Base-by-base conservation (phyloP, 352 stramenopile genomes). In the Phytophthora parvispora region DNA sequence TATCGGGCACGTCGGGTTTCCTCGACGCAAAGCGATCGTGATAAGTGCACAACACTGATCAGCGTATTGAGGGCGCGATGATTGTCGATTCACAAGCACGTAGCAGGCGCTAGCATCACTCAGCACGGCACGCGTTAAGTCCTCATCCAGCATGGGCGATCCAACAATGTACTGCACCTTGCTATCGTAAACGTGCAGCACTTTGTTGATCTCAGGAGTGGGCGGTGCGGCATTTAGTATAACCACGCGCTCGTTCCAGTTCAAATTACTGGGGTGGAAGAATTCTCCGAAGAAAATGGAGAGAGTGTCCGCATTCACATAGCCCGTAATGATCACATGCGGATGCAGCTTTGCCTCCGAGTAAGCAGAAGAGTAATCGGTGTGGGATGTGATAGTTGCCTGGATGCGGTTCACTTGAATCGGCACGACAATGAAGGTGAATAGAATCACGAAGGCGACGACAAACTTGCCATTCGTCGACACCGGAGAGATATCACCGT, bases 151-250 rank as follows among this genome's bases (percentile, higher is more conserved):
- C 78, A 96, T 81, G 0, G 89, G 87, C 0, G 81, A 95, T 0
- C 90, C 90, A 24, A 95, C 86, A 25, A 97, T 87, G 56, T 97
- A 97, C 56, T 93, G 88, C 24, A 91, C 84, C 36, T 92, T 94
- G 55, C 77, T 90, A 24, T 94, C 90, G 15, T 93, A 69, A 3
- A 64, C 47, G 50, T 94, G 90, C n/a, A 95, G 67, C 22, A 94
- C 77, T 62, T 91, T 93, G 60, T 90, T 92, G 27, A 95, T 82
- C 20, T 94, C 83, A 13, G 80, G 52, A 0, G 77, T 80, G 5
- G 90, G 90, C 18, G 83, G 85, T 3, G 75, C 64, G 3, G 86
- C 72, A 45, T 93, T 89, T 8, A 97, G 18, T 18, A 97, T 92
- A 15, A 97, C 85, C 6, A 93, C 78, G 13, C 89, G 81, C 43